Percentiles rank a stretch among this genome's conserved stretches.
phyloP scores from a whole-genome alignment of 1,139 yeast species.

The Suhomyces guaymorum region DNA sequence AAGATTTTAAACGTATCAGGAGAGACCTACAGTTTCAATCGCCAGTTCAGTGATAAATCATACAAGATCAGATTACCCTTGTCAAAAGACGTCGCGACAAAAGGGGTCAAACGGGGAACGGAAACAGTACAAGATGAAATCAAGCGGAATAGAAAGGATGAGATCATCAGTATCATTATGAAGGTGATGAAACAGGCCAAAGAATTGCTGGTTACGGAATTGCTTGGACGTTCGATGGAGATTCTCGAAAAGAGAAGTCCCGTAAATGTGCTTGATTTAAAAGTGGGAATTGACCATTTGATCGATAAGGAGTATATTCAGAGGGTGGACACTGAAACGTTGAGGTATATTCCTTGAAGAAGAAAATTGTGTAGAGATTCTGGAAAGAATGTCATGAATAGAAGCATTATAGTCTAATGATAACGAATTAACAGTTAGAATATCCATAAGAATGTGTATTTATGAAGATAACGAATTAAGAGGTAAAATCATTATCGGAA shows the following conservation, averaged over 20 bases:
- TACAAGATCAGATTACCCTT: slow-evolving; percentile 35
- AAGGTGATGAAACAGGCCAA: slow-evolving; percentile 36
- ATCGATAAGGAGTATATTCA: slow-evolving; percentile 35
- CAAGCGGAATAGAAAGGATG: slow-evolving; percentile 28
- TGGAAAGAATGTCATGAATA: too few species aligned
- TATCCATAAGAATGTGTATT: too few species aligned
- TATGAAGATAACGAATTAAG: too few species aligned
- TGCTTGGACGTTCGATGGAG: slow-evolving; percentile 28
- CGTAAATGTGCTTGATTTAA: slow-evolving; percentile 32
- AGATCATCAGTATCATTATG: slow-evolving; percentile 31
- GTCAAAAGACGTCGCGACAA: slow-evolving; percentile 22
- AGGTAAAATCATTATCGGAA: too few species aligned
- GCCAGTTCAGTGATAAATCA: slow-evolving; percentile 31
- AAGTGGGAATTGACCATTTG: slow-evolving; percentile 35
- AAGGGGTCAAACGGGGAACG: background rate
- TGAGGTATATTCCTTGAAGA: slow-evolving; percentile 34
- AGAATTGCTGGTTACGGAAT: slow-evolving; percentile 23
- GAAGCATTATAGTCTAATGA: too few species aligned
- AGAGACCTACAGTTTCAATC: slow-evolving; percentile 24
- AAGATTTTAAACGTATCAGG: slow-evolving; percentile 22
- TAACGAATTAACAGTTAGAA: too few species aligned
- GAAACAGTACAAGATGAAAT: slow-evolving; percentile 5
- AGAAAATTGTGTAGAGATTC: too few species aligned
- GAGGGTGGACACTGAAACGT: slow-evolving; percentile 25
- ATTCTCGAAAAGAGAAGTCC: slow-evolving; percentile 28